Base-by-base conservation (phyloP, 2,329 filamentous ascomycete genomes). In the Aspergillus floridensis region DNA sequence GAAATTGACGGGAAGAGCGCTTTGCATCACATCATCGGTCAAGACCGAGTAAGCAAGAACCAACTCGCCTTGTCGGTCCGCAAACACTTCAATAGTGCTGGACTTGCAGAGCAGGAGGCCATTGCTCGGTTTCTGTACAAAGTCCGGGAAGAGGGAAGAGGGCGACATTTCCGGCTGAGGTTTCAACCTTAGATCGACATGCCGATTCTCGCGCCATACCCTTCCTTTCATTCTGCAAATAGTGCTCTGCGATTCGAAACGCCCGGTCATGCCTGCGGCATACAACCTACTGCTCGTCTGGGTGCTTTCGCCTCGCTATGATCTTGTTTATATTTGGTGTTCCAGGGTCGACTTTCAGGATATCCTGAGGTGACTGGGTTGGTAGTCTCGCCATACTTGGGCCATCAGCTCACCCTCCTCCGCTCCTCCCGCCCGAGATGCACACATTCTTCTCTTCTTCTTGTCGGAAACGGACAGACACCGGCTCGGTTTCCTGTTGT, bases 111-210 rank as follows among this genome's bases (percentile, higher is more conserved):
- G 66, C 77, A 78, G 57, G 78, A 80, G 61, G 76, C 76, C 2
- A 79, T 81, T 60, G 78, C 78, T n/a, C 67, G 75, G 59, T 80
- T 81, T 61, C 61, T 79, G 56, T 81, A 80, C 63, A 79, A 79
- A 48, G 78, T 80, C n/a, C 75, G 76, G n/a, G 77, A 80, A 62
- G 76, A 78, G 57, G 69, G 76, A 26, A 70, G 72, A 50, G 76
- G 75, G 31, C 67, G 73, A 38, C 73, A 77, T 53, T 79, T 79
- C 52, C 70, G 77, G 29, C 56, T 78, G 61, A 66, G 75, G 57
- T 79, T 79, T 64, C 74, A 77, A 64, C 76, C 76, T 32, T 79
- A 66, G 64, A 31, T 3, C 26, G 12, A 12, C 54, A 19, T n/a
- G 6, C 19, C 16, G 38, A 3, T 19, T 44, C 5, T 16, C 38